Percentiles rank a stretch among this genome's conserved stretches.
Conservation (phyloP, 768 basidiomycete species). For the Cystofilobasidium macerans region DNA sequence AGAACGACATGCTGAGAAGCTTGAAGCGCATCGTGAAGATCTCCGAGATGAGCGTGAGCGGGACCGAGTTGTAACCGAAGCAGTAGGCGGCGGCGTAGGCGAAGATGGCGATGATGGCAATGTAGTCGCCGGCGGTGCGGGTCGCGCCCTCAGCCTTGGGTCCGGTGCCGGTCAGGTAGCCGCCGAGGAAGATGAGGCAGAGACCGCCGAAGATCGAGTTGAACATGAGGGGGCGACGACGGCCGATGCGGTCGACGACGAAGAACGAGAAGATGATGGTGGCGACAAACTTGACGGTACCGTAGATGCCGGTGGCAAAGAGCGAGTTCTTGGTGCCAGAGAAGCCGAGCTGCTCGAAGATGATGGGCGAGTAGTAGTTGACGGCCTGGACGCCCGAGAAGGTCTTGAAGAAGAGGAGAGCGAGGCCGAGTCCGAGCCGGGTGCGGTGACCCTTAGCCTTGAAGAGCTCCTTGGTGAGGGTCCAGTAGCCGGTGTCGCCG, state of each 20-base stretch:
- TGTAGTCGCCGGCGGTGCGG: slow-evolving; percentile 1
- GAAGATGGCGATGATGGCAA: slow-evolving; percentile 7
- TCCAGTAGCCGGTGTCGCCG: not conserved
- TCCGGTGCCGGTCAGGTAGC: slow-evolving; percentile 22
- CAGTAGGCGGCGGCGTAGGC: slow-evolving; percentile 7
- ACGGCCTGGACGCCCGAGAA: slow-evolving; percentile 15
- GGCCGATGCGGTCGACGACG: slow-evolving; percentile 42
- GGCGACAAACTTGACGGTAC: slow-evolving; percentile 37
- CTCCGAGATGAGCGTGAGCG: slow-evolving; percentile 25
- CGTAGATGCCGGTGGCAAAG: slow-evolving; percentile 47
- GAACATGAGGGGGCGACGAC: slow-evolving; percentile 41
- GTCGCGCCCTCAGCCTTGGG: not conserved
- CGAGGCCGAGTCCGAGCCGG: not conserved
- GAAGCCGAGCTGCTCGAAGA: slow-evolving; percentile 46
- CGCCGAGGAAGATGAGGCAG: slow-evolving; percentile 44
- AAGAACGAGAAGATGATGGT: slow-evolving; percentile 42
- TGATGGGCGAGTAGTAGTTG: slow-evolving; percentile 43
- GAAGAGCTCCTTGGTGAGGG: slow-evolving; percentile 22
- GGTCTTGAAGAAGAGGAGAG: slow-evolving; percentile 5
- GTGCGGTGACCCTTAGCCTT: slow-evolving; percentile 12
- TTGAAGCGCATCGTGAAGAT: slow-evolving; percentile 30
- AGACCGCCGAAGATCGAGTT: slow-evolving; percentile 42
- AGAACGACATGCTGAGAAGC: slow-evolving; percentile 20
- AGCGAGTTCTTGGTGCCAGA: slow-evolving; percentile 38
- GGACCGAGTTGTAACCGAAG: slow-evolving; percentile 19